A percentile compares a stretch with the other conserved stretches of the same genome.
phyloP scores from a whole-genome alignment of 1,139 yeast genomes.

The Hansenula sp. region DNA sequence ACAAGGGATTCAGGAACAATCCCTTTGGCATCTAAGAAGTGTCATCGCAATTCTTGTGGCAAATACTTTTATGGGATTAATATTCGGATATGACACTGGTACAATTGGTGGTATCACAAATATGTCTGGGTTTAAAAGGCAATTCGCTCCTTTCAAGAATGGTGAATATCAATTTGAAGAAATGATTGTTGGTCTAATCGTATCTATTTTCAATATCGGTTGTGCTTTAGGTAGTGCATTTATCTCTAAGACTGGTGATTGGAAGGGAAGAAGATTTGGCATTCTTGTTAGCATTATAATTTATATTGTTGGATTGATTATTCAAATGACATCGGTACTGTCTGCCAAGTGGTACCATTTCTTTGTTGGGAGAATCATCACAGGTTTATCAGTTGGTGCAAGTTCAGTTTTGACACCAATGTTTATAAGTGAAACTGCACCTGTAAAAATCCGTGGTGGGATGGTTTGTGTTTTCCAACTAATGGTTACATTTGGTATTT shows the following conservation, averaged over 20 bases:
- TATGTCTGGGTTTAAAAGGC: constrained; percentile 37
- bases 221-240: constrained; percentile 60
- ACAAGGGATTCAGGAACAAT: background rate
- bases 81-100: constrained; percentile 55
- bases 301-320: constrained; percentile 46
- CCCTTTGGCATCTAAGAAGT: background rate
- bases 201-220: constrained; percentile 52
- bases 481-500: constrained; percentile 59
- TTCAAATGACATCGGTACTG: constrained; percentile 44
- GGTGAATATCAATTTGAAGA: constrained; percentile 1
- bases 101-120: constrained; percentile 50
- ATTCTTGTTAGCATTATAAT: constrained; percentile 41
- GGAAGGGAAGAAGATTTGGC: constrained; percentile 48
- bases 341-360: constrained; percentile 34
- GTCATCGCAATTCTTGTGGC: background rate
- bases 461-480: constrained; percentile 63
- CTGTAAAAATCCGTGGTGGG: constrained; percentile 62
- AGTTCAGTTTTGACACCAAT: constrained; percentile 60
- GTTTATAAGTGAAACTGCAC: constrained; percentile 67
- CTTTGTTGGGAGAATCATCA: constrained; percentile 45
- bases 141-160: constrained; percentile 19
- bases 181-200: constrained; percentile 30
- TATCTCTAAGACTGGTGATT: constrained; percentile 45
- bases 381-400: constrained; percentile 62
- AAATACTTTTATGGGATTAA: constrained; percentile 43